These are phyloP conservation scores for Cyclospora cayetanensis DNA, from an alignment of 169 alveolate genomes.

Conservation along the genomic window DNA sequence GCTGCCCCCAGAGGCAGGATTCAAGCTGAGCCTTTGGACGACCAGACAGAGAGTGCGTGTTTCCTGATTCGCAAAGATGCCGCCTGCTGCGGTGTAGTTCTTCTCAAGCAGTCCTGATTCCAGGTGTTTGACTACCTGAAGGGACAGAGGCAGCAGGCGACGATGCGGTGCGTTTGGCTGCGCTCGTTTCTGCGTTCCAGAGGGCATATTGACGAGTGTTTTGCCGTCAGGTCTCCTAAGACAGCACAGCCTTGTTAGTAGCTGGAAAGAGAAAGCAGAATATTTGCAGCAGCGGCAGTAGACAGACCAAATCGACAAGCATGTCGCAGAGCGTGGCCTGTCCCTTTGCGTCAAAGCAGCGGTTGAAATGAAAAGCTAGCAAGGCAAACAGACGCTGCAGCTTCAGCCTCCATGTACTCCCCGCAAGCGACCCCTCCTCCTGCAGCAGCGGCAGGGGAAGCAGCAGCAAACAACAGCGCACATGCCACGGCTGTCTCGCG, in stretches of 20 bases:
- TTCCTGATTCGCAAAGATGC: background rate
- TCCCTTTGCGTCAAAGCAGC: background rate
- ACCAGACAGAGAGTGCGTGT: slow-evolving; percentile 1
- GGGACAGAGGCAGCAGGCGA: slow-evolving; percentile 14
- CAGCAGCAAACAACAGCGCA: background rate
- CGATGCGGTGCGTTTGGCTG: no score
- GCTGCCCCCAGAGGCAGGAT: background rate
- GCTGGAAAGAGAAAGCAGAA: no score
- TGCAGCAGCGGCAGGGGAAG: slow-evolving; percentile 1
- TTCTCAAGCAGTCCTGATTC: background rate
- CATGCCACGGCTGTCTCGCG: no score
- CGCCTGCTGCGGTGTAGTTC: background rate
- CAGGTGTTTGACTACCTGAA: background rate
- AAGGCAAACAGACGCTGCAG: slow-evolving; percentile 6
- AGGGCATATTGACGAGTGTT: no score
- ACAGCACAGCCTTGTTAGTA: no score
- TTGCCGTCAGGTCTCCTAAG: no score
- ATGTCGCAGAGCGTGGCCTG: slow-evolving; percentile 3
- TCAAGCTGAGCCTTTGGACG: slow-evolving; percentile 2
- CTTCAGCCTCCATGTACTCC: background rate
- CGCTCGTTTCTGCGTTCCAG: no score
- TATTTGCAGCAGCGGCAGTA: slow-evolving; percentile 20
- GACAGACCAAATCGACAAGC: background rate
- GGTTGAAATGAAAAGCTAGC: background rate
- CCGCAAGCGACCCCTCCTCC: background rate